Conservation (phyloP, 352 stramenopile species). For the Pythium grandisporangium region DNA sequence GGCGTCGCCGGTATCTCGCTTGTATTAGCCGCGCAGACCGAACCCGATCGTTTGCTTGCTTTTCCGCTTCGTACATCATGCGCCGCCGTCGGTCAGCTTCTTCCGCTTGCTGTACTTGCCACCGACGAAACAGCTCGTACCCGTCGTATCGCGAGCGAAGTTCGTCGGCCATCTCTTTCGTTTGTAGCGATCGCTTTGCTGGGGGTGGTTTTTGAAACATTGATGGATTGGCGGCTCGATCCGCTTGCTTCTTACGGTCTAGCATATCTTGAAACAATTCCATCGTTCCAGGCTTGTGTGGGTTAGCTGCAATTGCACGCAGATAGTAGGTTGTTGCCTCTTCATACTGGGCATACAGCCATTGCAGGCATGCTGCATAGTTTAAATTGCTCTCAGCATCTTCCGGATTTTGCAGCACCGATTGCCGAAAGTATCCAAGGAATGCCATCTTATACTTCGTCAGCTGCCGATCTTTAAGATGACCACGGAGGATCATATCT, state of each 20-base stretch:
- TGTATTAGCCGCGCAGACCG: constrained; percentile 53
- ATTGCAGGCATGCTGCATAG: constrained; percentile 68
- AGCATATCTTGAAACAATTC: constrained; percentile 77
- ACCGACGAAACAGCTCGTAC: constrained; percentile 56
- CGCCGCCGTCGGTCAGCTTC: constrained; percentile 29
- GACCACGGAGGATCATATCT: constrained; percentile 55
- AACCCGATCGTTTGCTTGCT: constrained; percentile 11
- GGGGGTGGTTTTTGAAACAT: constrained; percentile 14
- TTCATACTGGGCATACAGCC: constrained; percentile 59
- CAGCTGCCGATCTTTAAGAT: constrained; percentile 37
- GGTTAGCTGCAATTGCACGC: constrained; percentile 45
- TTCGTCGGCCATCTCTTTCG: constrained; percentile 21
- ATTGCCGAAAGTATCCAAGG: constrained; percentile 70
- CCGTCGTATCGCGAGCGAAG: constrained; percentile 37
- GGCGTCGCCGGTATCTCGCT: constrained; percentile 45
- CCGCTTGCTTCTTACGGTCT: constrained; percentile 27
- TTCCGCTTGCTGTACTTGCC: constrained; percentile 50
- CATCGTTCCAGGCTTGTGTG: constrained; percentile 48
- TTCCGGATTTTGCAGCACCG: constrained; percentile 49
- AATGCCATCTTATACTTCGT: constrained; percentile 72
- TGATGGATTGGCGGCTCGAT: constrained; percentile 13
- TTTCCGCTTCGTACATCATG: constrained; percentile 18
- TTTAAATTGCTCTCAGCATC: constrained; percentile 66
- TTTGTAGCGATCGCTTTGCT: background rate
- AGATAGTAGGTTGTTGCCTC: constrained; percentile 57